Percentiles rank a stretch among this genome's conserved stretches.
Conservation (phyloP, 2,329 filamentous ascomycete genomes). For the Chaetomium olivaceum region DNA sequence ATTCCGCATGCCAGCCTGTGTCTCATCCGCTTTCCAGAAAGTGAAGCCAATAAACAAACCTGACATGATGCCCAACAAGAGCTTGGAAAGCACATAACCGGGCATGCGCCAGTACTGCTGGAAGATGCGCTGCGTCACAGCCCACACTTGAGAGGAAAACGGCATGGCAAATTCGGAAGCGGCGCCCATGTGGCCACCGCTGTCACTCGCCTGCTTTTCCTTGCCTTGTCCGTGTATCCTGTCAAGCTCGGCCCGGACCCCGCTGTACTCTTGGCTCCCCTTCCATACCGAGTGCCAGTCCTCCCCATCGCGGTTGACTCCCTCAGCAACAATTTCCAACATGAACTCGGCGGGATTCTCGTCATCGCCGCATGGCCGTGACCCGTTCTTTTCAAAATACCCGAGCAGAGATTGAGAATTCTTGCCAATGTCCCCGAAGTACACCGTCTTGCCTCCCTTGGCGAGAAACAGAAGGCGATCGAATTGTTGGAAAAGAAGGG, state of each 20-base stretch:
- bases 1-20: slow-evolving; percentile 70
- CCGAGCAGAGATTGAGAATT: slow-evolving; percentile 56
- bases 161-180: slow-evolving; percentile 76
- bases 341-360: slow-evolving; percentile 79
- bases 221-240: slow-evolving; percentile 50
- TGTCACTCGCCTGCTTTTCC: not conserved
- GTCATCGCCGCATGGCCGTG: slow-evolving; percentile 56
- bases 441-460: slow-evolving; percentile 65
- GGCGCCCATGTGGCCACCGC: slow-evolving; percentile 22
- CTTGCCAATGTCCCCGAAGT: slow-evolving; percentile 66
- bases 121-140: slow-evolving; percentile 70
- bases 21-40: slow-evolving; percentile 59
- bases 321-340: slow-evolving; percentile 55
- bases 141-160: slow-evolving; percentile 63
- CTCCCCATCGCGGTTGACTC: slow-evolving; percentile 41
- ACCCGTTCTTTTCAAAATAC: slow-evolving; percentile 65
- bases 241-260: slow-evolving; percentile 62
- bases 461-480: slow-evolving; percentile 63
- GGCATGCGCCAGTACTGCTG: slow-evolving; percentile 84
- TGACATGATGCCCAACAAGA: slow-evolving; percentile 59
- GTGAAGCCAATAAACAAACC: slow-evolving; percentile 74
- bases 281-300: slow-evolving; percentile 73
- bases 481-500: slow-evolving; percentile 50
- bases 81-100: slow-evolving; percentile 74
- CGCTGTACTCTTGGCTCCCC: slow-evolving; percentile 51